Evolutionary conservation across 805 yeast genomes (phyloP).

Genomic region (Starmerella floris): DNA sequence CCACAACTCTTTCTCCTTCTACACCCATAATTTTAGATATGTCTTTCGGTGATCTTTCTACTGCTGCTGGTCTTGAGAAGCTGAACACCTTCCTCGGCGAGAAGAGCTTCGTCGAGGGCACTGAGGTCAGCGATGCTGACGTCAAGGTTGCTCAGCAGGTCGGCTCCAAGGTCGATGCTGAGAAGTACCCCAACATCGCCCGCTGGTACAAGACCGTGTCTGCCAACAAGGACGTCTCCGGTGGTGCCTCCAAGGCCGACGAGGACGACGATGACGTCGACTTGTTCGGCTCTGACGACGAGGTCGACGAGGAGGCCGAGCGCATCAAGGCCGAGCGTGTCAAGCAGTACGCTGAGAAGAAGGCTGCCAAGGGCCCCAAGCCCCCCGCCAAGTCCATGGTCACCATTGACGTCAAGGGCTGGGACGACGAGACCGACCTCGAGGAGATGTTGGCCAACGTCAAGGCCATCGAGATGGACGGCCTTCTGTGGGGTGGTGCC

Average conservation of each 20-base stretch:
- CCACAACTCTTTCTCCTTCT: conserved; percentile 1
- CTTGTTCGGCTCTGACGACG: conserved; percentile 87
- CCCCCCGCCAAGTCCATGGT: conserved; percentile 97
- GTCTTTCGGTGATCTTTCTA: conserved; percentile 35
- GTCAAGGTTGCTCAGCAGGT: conserved; percentile 86
- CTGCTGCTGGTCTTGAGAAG: conserved; percentile 41
- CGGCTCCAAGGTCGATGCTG: conserved; percentile 32
- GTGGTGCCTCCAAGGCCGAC: conserved; percentile 52
- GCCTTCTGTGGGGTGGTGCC: conserved; percentile 97
- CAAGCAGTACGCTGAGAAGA: conserved; percentile 95
- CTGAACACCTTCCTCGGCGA: conserved; percentile 79
- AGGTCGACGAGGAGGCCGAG: conserved; percentile 94
- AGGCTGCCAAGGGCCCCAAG: conserved; percentile 94
- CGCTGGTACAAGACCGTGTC: conserved; percentile 99
- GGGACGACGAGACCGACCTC: conserved; percentile 99
- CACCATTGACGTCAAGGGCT: conserved; percentile 96
- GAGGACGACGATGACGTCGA: conserved; percentile 89
- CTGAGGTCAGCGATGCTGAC: conserved; percentile 86
- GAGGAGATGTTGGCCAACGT: conserved; percentile 78
- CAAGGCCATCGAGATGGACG: conserved; percentile 74
- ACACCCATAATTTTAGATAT: conserved; percentile 19
- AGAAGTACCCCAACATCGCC: conserved; percentile 88
- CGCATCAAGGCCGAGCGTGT: conserved; percentile 93
- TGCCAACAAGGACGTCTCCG: conserved; percentile 37
- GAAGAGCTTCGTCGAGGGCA: conserved; percentile 79